These are phyloP conservation scores for Trichomonas tenax DNA, from an alignment of 208 protist species.

Conservation along the genomic window DNA sequence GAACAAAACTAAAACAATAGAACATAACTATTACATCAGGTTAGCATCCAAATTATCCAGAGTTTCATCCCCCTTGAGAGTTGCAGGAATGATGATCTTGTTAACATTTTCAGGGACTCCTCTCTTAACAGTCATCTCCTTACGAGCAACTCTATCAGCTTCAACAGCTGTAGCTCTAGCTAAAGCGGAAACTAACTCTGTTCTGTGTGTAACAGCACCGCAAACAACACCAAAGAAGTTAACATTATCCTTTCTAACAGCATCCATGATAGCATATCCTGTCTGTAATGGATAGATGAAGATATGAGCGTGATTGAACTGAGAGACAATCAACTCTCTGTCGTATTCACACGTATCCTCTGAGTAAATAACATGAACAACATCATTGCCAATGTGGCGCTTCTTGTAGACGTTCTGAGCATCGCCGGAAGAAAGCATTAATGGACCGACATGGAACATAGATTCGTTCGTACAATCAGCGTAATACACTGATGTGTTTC, in stretches of 20 bases:
- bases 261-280: conserved; percentile 45
- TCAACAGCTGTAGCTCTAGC: conserved; percentile 51
- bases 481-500: not conserved
- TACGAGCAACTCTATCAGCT: not conserved
- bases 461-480: not conserved
- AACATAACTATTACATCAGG: no score
- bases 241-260: conserved; percentile 41
- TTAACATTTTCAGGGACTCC: no score
- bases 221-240: conserved; percentile 47
- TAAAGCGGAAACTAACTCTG: conserved; percentile 42
- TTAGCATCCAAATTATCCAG: no score
- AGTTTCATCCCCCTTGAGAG: no score
- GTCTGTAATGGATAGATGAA: conserved; percentile 57
- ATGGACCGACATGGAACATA: not conserved
- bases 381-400: conserved; percentile 60
- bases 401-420: conserved; percentile 35
- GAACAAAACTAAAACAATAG: no score
- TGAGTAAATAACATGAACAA: conserved; percentile 59
- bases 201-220: conserved; percentile 49
- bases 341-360: conserved; percentile 52
- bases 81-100: no score
- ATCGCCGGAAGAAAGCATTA: not conserved
- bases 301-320: conserved; percentile 63
- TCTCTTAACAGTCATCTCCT: no score
- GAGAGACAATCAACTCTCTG: conserved; percentile 48